These are phyloP conservation scores for Alternaria angustiovoidea DNA, from an alignment of 2,329 filamentous ascomycete genomes.

Conservation along the genomic window DNA sequence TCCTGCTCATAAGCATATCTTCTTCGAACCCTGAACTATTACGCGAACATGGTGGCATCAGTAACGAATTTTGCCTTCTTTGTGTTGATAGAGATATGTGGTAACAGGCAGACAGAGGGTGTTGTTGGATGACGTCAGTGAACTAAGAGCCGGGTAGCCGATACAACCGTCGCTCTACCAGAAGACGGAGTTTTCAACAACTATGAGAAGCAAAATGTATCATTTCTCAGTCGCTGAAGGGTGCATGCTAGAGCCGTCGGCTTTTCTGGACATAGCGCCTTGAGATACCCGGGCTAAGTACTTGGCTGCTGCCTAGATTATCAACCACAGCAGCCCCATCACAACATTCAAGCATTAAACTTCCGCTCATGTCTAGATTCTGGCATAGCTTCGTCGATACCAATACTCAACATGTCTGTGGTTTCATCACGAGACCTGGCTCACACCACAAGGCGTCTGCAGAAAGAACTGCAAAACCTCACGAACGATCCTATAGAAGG, in stretches of 20 bases:
- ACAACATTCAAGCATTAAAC: not conserved
- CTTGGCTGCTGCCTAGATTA: not conserved
- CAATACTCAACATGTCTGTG: not conserved
- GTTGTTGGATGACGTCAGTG: not conserved
- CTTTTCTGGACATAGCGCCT: too few species aligned
- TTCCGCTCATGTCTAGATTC: not conserved
- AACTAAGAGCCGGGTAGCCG: too few species aligned
- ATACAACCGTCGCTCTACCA: not conserved
- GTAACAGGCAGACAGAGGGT: not conserved
- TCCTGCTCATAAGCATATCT: not conserved
- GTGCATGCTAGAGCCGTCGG: accelerated
- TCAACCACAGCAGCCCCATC: not conserved
- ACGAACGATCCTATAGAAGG: not conserved
- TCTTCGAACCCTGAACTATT: too few species aligned
- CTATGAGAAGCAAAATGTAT: too few species aligned
- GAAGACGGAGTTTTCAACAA: not conserved
- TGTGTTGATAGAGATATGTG: too few species aligned
- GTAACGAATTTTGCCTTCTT: too few species aligned
- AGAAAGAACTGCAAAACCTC: not conserved
- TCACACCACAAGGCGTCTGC: not conserved
- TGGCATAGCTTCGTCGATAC: not conserved
- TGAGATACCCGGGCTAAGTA: not conserved
- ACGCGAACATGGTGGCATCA: too few species aligned
- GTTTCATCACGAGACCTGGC: not conserved
- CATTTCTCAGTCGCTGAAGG: not conserved